Evolutionary conservation across 768 basidiomycete species (phyloP).

Genomic region (Phanerodontia chrysosporium): DNA sequence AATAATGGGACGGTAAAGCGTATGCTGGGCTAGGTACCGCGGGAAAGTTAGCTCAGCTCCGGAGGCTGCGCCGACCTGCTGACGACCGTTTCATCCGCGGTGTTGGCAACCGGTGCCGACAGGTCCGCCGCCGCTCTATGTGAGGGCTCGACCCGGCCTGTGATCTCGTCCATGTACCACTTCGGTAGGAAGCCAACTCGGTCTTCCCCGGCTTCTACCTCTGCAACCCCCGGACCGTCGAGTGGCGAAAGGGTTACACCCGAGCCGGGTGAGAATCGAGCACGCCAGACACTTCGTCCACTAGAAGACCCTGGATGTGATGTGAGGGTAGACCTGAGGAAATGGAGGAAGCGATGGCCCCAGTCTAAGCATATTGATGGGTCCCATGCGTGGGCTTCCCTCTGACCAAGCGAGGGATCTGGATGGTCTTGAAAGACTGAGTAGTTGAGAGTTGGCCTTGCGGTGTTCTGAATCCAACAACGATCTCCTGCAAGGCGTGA

Average conservation of each 20-base stretch:
- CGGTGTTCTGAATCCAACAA: conserved; percentile 85
- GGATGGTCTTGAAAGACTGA: conserved; percentile 73
- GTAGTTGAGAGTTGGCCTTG: conserved; percentile 61
- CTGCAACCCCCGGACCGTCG: conserved; percentile 43
- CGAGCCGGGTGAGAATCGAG: conserved; percentile 53
- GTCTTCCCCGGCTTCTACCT: conserved; percentile 64
- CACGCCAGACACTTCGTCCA: conserved; percentile 59
- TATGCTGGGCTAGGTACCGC: neutral
- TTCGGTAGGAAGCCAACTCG: conserved; percentile 75
- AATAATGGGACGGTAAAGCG: neutral
- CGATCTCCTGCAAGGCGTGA: conserved; percentile 54
- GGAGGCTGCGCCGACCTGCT: too few species aligned
- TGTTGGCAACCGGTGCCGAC: neutral
- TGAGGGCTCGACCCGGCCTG: neutral
- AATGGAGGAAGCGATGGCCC: conserved; percentile 59
- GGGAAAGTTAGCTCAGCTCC: neutral
- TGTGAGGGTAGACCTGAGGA: conserved; percentile 33
- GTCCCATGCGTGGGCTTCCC: conserved; percentile 78
- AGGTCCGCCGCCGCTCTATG: neutral
- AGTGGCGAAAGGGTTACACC: conserved; percentile 54
- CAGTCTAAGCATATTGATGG: conserved; percentile 70
- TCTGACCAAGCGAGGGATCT: conserved; percentile 74
- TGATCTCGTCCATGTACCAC: conserved; percentile 52
- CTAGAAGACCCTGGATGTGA: conserved; percentile 19
- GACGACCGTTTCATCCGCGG: neutral